Conservation (phyloP, 2,329 filamentous ascomycete species). For the Sporothrix dimorphospora region DNA sequence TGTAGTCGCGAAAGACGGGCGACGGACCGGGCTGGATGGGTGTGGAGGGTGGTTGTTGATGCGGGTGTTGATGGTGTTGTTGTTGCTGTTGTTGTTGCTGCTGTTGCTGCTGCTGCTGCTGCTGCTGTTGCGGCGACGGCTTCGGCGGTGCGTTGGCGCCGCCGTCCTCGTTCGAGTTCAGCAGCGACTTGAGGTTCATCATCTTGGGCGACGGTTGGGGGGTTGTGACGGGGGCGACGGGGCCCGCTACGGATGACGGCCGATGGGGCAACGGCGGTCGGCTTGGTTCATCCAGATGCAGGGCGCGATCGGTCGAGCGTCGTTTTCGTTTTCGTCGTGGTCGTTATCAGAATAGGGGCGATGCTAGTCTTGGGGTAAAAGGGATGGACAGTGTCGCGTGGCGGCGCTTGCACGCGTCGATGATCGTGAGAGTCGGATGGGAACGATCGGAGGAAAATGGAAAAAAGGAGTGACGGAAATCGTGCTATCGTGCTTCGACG, state of each 20-base stretch:
- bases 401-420: slow-evolving; percentile 8
- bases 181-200: slow-evolving; percentile 59
- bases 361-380: neutral
- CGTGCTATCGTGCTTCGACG: neutral
- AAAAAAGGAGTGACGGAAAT: neutral
- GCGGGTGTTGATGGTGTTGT: slow-evolving; percentile 31
- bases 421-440: neutral
- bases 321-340: neutral
- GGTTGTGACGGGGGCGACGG: neutral
- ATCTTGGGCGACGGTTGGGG: slow-evolving; percentile 37
- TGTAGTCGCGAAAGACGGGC: slow-evolving; percentile 57
- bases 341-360: neutral
- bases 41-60: slow-evolving; percentile 39
- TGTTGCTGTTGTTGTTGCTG: slow-evolving; percentile 33
- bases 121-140: slow-evolving; percentile 36
- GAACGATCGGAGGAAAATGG: neutral
- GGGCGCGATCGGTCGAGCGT: neutral
- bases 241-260: slow-evolving; percentile 2
- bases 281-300: neutral
- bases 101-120: slow-evolving; percentile 40
- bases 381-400: neutral
- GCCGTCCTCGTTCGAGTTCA: slow-evolving; percentile 56
- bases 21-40: slow-evolving; percentile 48
- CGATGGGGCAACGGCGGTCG: neutral
- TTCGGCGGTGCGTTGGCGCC: slow-evolving; percentile 36